These are phyloP conservation scores for Myriosclerotinia duriaeana DNA, from an alignment of 2,329 filamentous ascomycete genomes.

Conservation along the genomic window DNA sequence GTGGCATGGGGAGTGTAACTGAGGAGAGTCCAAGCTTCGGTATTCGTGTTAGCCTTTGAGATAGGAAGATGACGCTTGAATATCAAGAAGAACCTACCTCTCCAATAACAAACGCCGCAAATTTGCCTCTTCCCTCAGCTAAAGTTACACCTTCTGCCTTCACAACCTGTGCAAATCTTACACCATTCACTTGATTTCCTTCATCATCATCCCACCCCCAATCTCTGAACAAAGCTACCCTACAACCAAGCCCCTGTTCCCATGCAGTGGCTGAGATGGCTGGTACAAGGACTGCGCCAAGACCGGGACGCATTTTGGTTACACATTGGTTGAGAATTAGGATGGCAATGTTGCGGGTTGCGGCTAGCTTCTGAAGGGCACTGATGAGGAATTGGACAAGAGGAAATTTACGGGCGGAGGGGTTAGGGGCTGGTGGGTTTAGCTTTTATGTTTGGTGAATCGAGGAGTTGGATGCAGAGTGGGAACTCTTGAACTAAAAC, in stretches of 20 bases:
- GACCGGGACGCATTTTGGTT: constrained; percentile 71
- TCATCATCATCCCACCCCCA: constrained; percentile 55
- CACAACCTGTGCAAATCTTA: constrained; percentile 62
- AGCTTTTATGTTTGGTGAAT: background rate
- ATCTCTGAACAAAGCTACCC: constrained; percentile 78
- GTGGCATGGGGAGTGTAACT: constrained; percentile 22
- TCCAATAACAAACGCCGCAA: constrained; percentile 35
- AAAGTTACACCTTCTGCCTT: constrained; percentile 56
- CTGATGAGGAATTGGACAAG: constrained; percentile 62
- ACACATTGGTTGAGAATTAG: constrained; percentile 77
- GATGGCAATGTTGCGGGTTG: constrained; percentile 69
- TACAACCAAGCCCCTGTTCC: constrained; percentile 73
- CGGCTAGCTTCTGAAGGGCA: constrained; percentile 72
- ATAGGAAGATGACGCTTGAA: constrained; percentile 3
- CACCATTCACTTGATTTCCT: constrained; percentile 51
- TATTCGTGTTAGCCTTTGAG: constrained; percentile 18
- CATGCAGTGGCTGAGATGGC: constrained; percentile 74
- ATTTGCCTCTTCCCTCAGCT: constrained; percentile 27
- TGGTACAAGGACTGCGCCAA: constrained; percentile 68
- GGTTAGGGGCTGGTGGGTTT: constrained; percentile 29
- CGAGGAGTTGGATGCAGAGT: background rate
- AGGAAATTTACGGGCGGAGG: constrained; percentile 42
- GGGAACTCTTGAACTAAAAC: background rate
- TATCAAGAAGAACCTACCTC: constrained; percentile 29
- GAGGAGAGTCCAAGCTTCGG: constrained; percentile 26